Percentiles rank a stretch among this genome's conserved stretches.
phyloP scores from a whole-genome alignment of 306 rosid species.

The Vigna radiata region DNA sequence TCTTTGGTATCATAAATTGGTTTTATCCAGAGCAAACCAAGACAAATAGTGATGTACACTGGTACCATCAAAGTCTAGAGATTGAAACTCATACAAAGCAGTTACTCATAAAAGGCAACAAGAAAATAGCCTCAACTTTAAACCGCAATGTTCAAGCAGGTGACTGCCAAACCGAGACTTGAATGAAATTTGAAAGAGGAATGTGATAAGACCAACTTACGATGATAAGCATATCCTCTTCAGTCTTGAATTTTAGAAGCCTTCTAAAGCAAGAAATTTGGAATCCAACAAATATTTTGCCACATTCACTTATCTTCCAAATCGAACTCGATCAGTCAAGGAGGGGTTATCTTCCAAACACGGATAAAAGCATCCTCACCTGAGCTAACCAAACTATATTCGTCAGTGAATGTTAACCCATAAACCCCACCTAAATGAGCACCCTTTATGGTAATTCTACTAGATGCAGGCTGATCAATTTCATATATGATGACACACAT shows the following conservation, averaged over 20 bases:
- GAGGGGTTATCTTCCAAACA: constrained; percentile 79
- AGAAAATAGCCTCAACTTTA: constrained; percentile 40
- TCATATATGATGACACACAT: constrained; percentile 80
- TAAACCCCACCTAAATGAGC: constrained; percentile 98
- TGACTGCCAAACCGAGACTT: constrained; percentile 36
- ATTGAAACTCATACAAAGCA: constrained; percentile 37
- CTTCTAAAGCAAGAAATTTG: constrained; percentile 36
- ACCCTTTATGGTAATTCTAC: constrained; percentile 79
- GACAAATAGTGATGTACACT: constrained; percentile 23
- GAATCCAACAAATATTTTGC: constrained; percentile 35
- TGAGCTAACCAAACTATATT: constrained; percentile 78
- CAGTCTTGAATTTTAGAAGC: constrained; percentile 37
- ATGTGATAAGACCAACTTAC: constrained; percentile 31
- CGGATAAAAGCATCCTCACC: constrained; percentile 99
- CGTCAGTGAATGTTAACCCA: constrained; percentile 88
- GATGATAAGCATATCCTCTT: constrained; percentile 29
- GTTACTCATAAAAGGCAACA: constrained; percentile 32
- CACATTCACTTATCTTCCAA: constrained; percentile 36
- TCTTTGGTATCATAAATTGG: constrained; percentile 25
- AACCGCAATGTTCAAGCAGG: constrained; percentile 19
- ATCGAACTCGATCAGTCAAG: constrained; percentile 49
- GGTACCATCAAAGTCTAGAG: constrained; percentile 41
- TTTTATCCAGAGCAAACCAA: constrained; percentile 41
- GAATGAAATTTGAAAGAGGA: constrained; percentile 35
- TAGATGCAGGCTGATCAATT: constrained; percentile 84